Percentiles rank a stretch among this genome's conserved stretches.
Conservation (phyloP, 2,329 filamentous ascomycete species). For the Diplodia scrobiculata region DNA sequence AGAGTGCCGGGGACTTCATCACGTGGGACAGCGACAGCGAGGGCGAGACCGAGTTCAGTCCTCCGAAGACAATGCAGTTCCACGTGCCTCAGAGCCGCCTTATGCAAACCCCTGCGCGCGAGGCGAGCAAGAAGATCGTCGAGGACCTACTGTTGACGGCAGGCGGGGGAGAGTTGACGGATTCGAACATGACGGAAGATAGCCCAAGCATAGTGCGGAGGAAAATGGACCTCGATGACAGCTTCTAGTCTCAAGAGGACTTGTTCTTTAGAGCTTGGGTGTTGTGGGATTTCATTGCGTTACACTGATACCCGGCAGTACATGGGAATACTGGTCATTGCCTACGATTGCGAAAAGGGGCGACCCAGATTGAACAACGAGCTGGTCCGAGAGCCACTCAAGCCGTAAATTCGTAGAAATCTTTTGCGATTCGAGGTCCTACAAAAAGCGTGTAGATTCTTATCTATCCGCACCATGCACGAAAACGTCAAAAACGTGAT, state of each 20-base stretch:
- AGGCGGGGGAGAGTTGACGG: slow-evolving; percentile 60
- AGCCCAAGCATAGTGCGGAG: slow-evolving; percentile 53
- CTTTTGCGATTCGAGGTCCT: background rate
- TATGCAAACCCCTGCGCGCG: slow-evolving; percentile 77
- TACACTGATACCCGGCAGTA: slow-evolving; percentile 3
- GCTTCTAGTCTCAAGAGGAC: slow-evolving; percentile 41
- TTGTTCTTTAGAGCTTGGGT: background rate
- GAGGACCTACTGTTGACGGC: slow-evolving; percentile 77
- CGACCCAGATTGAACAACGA: background rate
- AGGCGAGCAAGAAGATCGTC: slow-evolving; percentile 79
- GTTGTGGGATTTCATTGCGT: background rate
- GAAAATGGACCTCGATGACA: slow-evolving; percentile 52
- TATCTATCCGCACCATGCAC: background rate
- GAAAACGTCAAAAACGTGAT: background rate
- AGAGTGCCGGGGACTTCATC: slow-evolving; percentile 13
- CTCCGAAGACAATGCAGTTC: slow-evolving; percentile 91
- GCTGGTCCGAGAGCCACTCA: background rate
- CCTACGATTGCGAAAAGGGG: background rate
- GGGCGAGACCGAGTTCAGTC: slow-evolving; percentile 64
- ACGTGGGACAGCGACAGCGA: slow-evolving; percentile 75
- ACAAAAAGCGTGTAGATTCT: background rate
- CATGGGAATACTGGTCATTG: background rate
- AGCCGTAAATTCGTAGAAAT: background rate
- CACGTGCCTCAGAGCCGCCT: slow-evolving; percentile 74
- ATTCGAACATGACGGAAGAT: slow-evolving; percentile 49